Percentiles rank a stretch among this genome's conserved stretches.
Conservation (phyloP, 1,139 yeast genomes). For the Diutina neorugosa region DNA sequence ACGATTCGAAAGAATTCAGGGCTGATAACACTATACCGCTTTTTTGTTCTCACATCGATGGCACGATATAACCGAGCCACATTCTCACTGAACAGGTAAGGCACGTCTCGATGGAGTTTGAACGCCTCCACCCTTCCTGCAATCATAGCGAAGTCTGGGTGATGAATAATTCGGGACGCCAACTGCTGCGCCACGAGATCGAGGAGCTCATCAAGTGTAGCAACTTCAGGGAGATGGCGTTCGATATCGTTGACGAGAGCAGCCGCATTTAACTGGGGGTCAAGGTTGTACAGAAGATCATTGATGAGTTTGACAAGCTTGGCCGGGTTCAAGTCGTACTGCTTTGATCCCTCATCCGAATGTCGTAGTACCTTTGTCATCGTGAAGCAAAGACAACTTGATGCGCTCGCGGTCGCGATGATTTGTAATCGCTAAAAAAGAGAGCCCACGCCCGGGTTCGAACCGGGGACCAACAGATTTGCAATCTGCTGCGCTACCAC, state of each 20-base stretch:
- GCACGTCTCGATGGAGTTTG: slow-evolving; percentile 5
- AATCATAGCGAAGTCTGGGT: slow-evolving; percentile 32
- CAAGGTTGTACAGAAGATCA: neutral
- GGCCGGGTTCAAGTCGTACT: neutral
- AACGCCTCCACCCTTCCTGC: slow-evolving; percentile 35
- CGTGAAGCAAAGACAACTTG: neutral
- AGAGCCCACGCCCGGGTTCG: slow-evolving; percentile 4
- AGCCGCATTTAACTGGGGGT: neutral
- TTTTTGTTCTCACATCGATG: slow-evolving; percentile 5
- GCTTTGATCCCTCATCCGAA: neutral
- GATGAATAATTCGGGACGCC: neutral
- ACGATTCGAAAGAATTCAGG: slow-evolving; percentile 6
- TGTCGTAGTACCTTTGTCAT: neutral
- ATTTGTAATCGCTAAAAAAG: neutral
- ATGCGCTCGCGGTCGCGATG: neutral
- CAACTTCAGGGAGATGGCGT: neutral
- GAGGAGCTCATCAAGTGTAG: neutral
- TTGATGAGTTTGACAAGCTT: neutral
- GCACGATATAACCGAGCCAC: slow-evolving; percentile 5
- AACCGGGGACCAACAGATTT: slow-evolving; percentile 11
- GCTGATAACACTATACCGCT: slow-evolving; percentile 6
- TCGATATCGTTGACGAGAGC: neutral
- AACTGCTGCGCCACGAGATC: neutral
- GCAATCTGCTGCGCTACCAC: slow-evolving; percentile 14
- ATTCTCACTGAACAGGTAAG: slow-evolving; percentile 6